phyloP scores from a whole-genome alignment of 2,329 filamentous ascomycete species.

The Beauveria caledonica region DNA sequence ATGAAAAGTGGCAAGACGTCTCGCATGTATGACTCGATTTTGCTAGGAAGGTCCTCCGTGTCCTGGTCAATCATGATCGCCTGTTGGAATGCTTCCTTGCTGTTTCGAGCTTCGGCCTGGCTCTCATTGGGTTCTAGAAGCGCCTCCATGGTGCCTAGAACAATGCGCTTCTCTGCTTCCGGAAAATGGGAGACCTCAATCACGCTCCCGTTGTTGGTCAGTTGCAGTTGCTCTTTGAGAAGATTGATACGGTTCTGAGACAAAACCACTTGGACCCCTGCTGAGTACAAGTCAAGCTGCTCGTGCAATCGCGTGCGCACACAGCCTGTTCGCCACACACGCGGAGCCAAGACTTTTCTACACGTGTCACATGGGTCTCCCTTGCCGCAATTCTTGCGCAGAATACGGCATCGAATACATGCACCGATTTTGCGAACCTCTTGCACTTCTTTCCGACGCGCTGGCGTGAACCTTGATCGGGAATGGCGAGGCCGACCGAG shows the following conservation, averaged over 20 bases:
- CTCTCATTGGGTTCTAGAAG: constrained; percentile 28
- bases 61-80: constrained; percentile 53
- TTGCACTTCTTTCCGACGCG: constrained; percentile 55
- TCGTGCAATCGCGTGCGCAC: constrained; percentile 54
- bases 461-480: constrained; percentile 48
- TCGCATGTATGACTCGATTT: constrained; percentile 54
- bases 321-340: constrained; percentile 58
- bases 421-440: constrained; percentile 57
- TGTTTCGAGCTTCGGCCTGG: constrained; percentile 27
- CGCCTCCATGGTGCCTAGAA: constrained; percentile 27
- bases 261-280: constrained; percentile 54
- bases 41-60: constrained; percentile 49
- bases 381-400: constrained; percentile 59
- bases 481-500: constrained; percentile 45
- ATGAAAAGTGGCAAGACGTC: constrained; percentile 50
- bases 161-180: constrained; percentile 36
- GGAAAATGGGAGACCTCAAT: constrained; percentile 55
- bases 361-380: constrained; percentile 57
- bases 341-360: constrained; percentile 52
- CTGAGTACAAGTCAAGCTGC: constrained; percentile 54
- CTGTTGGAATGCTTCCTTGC: constrained; percentile 26
- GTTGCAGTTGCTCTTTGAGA: constrained; percentile 41
- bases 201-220: constrained; percentile 39
- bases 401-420: constrained; percentile 57
- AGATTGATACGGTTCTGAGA: constrained; percentile 51